Percentiles rank a stretch among this genome's conserved stretches.
Evolutionary conservation across 139 green algal genomes (phyloP).

Genomic region (Chlorella vulgaris): DNA sequence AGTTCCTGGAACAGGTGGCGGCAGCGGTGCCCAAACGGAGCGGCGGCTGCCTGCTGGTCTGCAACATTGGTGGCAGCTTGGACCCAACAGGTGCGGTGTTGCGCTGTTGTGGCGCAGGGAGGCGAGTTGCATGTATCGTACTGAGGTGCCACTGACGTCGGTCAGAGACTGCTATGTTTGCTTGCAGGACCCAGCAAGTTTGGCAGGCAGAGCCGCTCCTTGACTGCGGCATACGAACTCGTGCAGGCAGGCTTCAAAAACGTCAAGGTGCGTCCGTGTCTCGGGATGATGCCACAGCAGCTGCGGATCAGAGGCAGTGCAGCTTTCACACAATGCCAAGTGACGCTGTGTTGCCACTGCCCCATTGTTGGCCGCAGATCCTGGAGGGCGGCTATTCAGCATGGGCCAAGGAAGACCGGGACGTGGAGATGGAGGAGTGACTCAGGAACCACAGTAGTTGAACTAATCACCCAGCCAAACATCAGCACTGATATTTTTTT

Average conservation of each 20-base stretch:
- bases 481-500: too few species aligned
- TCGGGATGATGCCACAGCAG: too few species aligned
- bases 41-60: constrained; percentile 57
- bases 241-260: constrained; percentile 52
- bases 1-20: constrained; percentile 51
- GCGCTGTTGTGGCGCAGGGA: too few species aligned
- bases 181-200: constrained; percentile 41
- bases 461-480: too few species aligned
- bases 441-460: not conserved
- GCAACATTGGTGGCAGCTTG: constrained; percentile 69
- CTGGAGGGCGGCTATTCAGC: constrained; percentile 51
- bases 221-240: constrained; percentile 70
- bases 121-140: not conserved
- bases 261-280: constrained; percentile 33
- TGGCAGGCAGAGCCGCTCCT: constrained; percentile 55
- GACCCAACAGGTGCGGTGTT: constrained; percentile 38
- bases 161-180: not conserved
- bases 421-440: constrained; percentile 16
- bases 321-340: too few species aligned
- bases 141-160: not conserved
- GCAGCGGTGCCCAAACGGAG: not conserved
- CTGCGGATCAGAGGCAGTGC: too few species aligned
- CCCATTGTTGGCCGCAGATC: too few species aligned
- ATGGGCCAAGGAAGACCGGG: constrained; percentile 38
- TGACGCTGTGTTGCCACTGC: too few species aligned